Evolutionary conservation across 148 eudicot genomes (phyloP).

Genomic region (Chenopodium berlandieri): DNA sequence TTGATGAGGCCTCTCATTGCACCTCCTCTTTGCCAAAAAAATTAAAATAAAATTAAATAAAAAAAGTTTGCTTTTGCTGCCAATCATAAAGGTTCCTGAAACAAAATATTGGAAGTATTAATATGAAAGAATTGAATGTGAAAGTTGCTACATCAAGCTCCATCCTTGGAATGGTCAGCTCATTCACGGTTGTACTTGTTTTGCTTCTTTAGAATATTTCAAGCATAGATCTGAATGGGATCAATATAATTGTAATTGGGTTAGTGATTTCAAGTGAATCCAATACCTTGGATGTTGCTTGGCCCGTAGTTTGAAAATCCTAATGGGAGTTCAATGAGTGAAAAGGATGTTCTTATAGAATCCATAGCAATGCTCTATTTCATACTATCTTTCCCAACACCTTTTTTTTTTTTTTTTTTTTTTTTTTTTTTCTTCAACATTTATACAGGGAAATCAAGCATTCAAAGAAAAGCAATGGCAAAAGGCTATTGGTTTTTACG

Average conservation of each 20-base stretch:
- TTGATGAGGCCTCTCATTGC: not conserved
- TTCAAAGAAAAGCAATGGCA: slow-evolving; percentile 80
- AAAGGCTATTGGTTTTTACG: slow-evolving; percentile 69
- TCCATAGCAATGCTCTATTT: not conserved
- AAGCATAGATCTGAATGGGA: not conserved
- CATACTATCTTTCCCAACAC: slow-evolving; percentile 3
- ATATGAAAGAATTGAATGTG: too few relatives aligned
- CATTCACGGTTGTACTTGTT: not conserved
- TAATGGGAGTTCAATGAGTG: not conserved
- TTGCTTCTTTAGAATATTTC: not conserved
- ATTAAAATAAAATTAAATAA: too few relatives aligned
- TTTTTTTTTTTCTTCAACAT: not conserved
- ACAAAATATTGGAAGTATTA: too few relatives aligned
- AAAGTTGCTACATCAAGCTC: not conserved
- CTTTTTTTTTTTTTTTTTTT: not conserved
- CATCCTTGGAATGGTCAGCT: not conserved
- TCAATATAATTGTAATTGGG: not conserved
- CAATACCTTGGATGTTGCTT: not conserved
- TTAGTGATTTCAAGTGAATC: not conserved
- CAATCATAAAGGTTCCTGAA: too few relatives aligned
- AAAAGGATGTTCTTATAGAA: not conserved
- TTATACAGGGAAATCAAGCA: slow-evolving; percentile 79
- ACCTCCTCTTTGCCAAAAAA: too few relatives aligned
- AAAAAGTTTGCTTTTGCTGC: too few relatives aligned
- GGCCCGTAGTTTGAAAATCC: not conserved